Percentiles rank a stretch among this genome's conserved stretches.
phyloP scores from a whole-genome alignment of 805 yeast species.

The Myxozyma sirexii region DNA sequence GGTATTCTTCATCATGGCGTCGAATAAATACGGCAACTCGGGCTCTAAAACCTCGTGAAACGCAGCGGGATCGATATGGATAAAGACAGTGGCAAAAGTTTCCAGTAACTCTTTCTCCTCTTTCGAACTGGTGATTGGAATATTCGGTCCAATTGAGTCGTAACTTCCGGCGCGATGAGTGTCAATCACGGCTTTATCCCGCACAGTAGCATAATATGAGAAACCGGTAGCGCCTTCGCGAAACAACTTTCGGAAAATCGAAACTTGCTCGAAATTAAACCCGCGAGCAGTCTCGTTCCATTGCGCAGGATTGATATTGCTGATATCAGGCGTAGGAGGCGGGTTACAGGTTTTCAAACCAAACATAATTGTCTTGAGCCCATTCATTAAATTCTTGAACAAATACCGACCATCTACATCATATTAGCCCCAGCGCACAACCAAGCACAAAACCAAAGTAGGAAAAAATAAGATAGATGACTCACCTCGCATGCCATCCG shows the following conservation, averaged over 20 bases:
- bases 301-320: slow-evolving; percentile 53
- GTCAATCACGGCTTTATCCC: slow-evolving; percentile 38
- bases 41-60: slow-evolving; percentile 87
- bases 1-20: slow-evolving; percentile 77
- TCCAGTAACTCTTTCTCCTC: slow-evolving; percentile 97
- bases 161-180: slow-evolving; percentile 41
- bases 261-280: slow-evolving; percentile 80
- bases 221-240: slow-evolving; percentile 83
- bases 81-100: slow-evolving; percentile 87
- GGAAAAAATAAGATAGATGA: not conserved
- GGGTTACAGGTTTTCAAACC: slow-evolving; percentile 91
- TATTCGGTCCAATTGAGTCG: slow-evolving; percentile 74
- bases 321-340: slow-evolving; percentile 57
- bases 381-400: slow-evolving; percentile 85
- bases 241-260: slow-evolving; percentile 73
- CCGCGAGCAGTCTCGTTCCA: slow-evolving; percentile 89
- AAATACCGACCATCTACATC: slow-evolving; percentile 85
- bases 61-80: slow-evolving; percentile 92
- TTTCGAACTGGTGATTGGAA: slow-evolving; percentile 84
- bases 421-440: not conserved
- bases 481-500: slow-evolving; percentile 53
- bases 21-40: slow-evolving; percentile 76
- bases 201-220: slow-evolving; percentile 63
- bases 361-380: slow-evolving; percentile 83
- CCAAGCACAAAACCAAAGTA: not conserved